Base-by-base conservation (phyloP, 2,329 filamentous ascomycete species). In the Myriosclerotinia duriaeana region DNA sequence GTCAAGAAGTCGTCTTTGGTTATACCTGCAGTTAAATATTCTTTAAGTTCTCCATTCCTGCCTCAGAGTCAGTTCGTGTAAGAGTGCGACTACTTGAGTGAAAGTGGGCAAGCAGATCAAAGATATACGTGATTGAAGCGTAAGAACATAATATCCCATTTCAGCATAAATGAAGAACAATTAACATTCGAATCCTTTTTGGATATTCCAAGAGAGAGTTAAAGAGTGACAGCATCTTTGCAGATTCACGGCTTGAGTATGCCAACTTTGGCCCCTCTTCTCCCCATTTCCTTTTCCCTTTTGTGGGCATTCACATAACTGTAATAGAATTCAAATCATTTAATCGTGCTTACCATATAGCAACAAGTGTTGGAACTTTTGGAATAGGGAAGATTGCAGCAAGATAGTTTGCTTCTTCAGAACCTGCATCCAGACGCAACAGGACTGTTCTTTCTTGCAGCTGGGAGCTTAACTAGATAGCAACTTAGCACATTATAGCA, bases 351-450 rank as follows among this genome's bases (percentile, higher is more conserved):
- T 80, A 89, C 85, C 88, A 87, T 72, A 97, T 93, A 26, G 96
- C 81, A 20, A 97, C 84, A 11, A 97, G 79, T 1, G 90, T 90
- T 0, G 94, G 93, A n/a, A 87, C 87, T 71, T 87, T 87, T 1
- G 86, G 84, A n/a, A 97, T 80, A 0, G 92, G 91, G 73, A 92
- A 96, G 73, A 97, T 91, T 55, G 91, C 91, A 12, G 88, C 85
- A 17, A 98, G 82, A 74, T 92, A 96, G 7, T 85, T 87, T 12
- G 92, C 92, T 80, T 97, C 93, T 71, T 90, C 85, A 2, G 90
- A 93, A 30, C 89, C 91, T 22, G 88, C 87, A 44, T 83, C 78
- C 30, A 97, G 81, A 61, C 89, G 86, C 30, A 97, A 81, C 9
- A 89, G 79, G 26, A 97, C 82, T 3, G 91, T 85, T 73, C 88